Conservation (phyloP, 306 rosid species). For the Inga laurina region DNA sequence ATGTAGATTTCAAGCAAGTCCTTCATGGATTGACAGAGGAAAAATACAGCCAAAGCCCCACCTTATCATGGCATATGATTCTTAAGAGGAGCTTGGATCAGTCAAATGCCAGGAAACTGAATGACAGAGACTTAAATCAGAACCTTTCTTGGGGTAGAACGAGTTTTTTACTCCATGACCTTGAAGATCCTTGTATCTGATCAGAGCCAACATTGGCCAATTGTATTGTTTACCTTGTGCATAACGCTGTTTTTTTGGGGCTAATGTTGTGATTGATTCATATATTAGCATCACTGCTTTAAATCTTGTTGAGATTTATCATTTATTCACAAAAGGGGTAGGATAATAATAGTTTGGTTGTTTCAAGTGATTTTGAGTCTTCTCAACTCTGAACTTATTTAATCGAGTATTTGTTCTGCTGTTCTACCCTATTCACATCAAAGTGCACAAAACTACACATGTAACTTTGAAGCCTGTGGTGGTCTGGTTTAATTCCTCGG, state of each 20-base stretch:
- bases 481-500: constrained; percentile 15
- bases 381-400: neutral
- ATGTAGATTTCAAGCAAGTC: neutral
- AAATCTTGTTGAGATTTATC: neutral
- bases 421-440: neutral
- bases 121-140: neutral
- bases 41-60: constrained; percentile 1
- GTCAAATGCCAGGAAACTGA: neutral
- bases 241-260: neutral
- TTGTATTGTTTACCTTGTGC: neutral
- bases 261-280: neutral
- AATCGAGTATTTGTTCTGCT: neutral
- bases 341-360: neutral
- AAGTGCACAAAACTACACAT: neutral
- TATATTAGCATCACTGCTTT: neutral
- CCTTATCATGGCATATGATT: constrained; percentile 3
- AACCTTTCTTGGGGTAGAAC: constrained; percentile 23
- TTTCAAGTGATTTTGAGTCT: neutral
- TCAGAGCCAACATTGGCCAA: neutral
- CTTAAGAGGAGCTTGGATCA: neutral
- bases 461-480: neutral
- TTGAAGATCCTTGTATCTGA: neutral
- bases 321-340: neutral
- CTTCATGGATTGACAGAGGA: neutral
- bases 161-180: neutral